phyloP scores from a whole-genome alignment of 768 basidiomycete species.

The Phaeolepiota aurea region DNA sequence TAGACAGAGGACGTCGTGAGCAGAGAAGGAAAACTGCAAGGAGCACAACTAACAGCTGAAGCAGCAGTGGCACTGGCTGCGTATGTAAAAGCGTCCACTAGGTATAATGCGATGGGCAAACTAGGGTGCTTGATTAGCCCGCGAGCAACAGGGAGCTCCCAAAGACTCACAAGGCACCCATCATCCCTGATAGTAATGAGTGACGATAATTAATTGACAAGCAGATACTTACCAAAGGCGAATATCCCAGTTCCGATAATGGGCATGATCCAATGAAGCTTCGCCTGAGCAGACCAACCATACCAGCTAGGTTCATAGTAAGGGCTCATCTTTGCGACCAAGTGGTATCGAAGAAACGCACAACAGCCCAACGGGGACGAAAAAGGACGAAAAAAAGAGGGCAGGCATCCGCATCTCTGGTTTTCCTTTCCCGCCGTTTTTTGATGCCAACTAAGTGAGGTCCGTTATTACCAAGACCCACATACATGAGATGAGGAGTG shows the following conservation, averaged over 20 bases:
- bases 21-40: not conserved
- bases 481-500: not conserved
- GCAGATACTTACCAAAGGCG: constrained; percentile 41
- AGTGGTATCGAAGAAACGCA: constrained; percentile 20
- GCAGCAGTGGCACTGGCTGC: constrained; percentile 67
- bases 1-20: constrained; percentile 8
- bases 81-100: constrained; percentile 64
- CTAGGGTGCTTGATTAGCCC: constrained; percentile 18
- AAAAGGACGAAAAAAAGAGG: constrained; percentile 60
- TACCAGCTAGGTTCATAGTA: constrained; percentile 50
- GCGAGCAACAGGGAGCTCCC: not conserved
- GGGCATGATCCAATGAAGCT: constrained; percentile 74
- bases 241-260: constrained; percentile 56
- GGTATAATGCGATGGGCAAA: constrained; percentile 61
- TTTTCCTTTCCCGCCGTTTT: constrained; percentile 53
- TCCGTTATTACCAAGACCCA: not conserved
- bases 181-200: constrained; percentile 21
- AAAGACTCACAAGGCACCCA: constrained; percentile 48
- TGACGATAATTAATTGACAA: constrained; percentile 10
- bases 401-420: constrained; percentile 77
- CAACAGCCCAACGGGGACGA: constrained; percentile 65
- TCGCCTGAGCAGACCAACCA: constrained; percentile 71
- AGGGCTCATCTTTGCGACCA: not conserved
- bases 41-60: constrained; percentile 37
- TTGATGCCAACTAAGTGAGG: constrained; percentile 34